Base-by-base conservation (phyloP, 495 filamentous ascomycete genomes). In the Platismatia glauca region DNA sequence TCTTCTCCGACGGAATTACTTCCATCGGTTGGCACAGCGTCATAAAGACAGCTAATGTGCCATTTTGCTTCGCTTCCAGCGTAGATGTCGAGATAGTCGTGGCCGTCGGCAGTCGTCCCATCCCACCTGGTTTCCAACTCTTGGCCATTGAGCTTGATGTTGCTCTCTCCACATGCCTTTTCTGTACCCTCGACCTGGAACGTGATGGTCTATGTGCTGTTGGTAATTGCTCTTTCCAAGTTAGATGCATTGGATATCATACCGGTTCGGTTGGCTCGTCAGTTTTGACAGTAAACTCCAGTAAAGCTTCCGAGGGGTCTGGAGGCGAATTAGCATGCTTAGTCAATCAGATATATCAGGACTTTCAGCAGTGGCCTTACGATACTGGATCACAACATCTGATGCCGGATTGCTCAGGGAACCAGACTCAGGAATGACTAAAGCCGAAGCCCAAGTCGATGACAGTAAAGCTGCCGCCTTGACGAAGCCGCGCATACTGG, bases 41-140 rank as follows among this genome's bases (percentile, higher is more conserved):
- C 71, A 27, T 74, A 68, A 22, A 77, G 69, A 60, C 81, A 83
- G 31, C 65, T 71, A 34, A 77, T 75, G 22, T 73, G 68, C 81
- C 81, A 84, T 34, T 64, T 67, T n/a, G 75, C 73, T 22, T 63
- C 39, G 52, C 77, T 52, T 20, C 66, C 69, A 34, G 76, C 60
- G 9, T 69, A 57, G 18, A 74, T 71, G 24, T 61, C 68, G 69
- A 53, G 74, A 71, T 43, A 71, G 8, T 68, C 66, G 6, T 76
- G 70, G 13, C 73, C 66, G 50, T 70, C 66, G 24, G 69, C 74
- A 57, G 72, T 71, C 38, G 73, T 70, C 20, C 67, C 74, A 53
- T 72, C 62, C 67, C 72, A 70, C 35, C 39, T 60, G 56, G 73
- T 69, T 37, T 62, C 57, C 16, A 80, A 63, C 35, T 64, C 61